phyloP scores from a whole-genome alignment of 78 protist genomes.

The Polysphondylium violaceum region DNA sequence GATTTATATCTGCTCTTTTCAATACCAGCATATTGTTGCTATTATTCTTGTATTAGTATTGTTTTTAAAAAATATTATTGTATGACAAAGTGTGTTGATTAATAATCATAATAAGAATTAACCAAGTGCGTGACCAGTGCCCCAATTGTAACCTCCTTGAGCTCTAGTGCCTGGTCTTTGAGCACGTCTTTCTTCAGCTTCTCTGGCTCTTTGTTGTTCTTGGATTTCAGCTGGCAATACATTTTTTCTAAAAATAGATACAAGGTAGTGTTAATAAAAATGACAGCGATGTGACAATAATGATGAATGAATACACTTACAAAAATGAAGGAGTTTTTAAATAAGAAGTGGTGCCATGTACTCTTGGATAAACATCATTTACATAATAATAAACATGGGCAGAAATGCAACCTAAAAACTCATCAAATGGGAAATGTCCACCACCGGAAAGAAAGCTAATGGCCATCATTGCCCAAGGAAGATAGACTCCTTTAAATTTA shows the following conservation, averaged over 20 bases:
- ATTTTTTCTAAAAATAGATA: not conserved
- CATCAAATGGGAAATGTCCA: not conserved
- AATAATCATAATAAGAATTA: too few species aligned
- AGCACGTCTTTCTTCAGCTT: not conserved
- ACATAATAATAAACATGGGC: constrained; percentile 63
- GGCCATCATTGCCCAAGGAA: constrained; percentile 76
- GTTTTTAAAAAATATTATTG: too few species aligned
- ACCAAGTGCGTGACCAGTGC: constrained; percentile 34
- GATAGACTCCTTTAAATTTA: constrained; percentile 50
- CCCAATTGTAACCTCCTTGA: constrained; percentile 45
- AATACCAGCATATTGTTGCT: too few species aligned
- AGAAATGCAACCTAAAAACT: constrained; percentile 9
- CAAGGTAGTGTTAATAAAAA: not conserved
- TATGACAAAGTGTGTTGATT: too few species aligned
- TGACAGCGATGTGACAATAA: not conserved
- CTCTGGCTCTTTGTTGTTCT: not conserved
- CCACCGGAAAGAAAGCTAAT: constrained; percentile 28
- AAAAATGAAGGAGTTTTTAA: constrained; percentile 42
- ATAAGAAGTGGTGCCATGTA: constrained; percentile 17
- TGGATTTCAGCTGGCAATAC: not conserved
- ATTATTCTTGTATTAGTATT: too few species aligned
- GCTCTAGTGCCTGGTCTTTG: constrained; percentile 22
- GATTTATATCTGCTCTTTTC: too few species aligned
- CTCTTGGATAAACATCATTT: constrained; percentile 53
- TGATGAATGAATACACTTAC: too few species aligned